Conservation (phyloP, 495 filamentous ascomycete species). For the Hypomontagnella monticulosa region DNA sequence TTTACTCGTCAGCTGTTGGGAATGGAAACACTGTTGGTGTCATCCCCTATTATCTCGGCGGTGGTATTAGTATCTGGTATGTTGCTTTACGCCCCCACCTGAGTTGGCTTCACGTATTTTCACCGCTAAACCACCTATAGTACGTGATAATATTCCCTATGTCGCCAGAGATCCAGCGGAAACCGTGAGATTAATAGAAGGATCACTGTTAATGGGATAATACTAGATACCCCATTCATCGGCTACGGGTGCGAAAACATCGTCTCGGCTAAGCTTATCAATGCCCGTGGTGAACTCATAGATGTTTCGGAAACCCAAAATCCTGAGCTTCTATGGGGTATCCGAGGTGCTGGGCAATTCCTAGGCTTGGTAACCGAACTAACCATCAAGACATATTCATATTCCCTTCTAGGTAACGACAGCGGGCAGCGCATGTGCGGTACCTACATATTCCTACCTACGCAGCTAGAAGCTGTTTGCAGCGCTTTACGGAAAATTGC, state of each 20-base stretch:
- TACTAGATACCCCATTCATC: slow-evolving; percentile 18
- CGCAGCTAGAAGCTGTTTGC: no score
- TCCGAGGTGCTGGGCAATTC: slow-evolving; percentile 55
- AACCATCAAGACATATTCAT: slow-evolving; percentile 34
- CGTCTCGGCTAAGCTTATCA: slow-evolving; percentile 42
- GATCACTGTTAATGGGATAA: no score
- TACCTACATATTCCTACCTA: slow-evolving; percentile 14
- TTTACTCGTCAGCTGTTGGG: slow-evolving; percentile 37
- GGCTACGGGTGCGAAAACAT: slow-evolving; percentile 48
- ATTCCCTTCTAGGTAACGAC: slow-evolving; percentile 16
- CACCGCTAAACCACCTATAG: no score
- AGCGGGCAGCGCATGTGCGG: slow-evolving; percentile 16
- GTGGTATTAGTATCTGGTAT: slow-evolving; percentile 38
- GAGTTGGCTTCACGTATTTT: no score
- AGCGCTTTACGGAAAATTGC: no score
- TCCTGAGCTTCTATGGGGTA: slow-evolving; percentile 51
- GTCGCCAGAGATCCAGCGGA: no score
- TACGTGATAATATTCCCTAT: no score
- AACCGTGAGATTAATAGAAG: no score
- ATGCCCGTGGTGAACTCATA: slow-evolving; percentile 42
- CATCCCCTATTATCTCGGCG: slow-evolving; percentile 46
- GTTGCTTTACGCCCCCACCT: no score
- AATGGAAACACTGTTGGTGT: slow-evolving; percentile 48
- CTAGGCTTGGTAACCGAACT: slow-evolving; percentile 57
- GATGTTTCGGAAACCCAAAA: slow-evolving; percentile 37